phyloP scores from a whole-genome alignment of 1,284 basidiomycete genomes.

The Boletellus sp. region DNA sequence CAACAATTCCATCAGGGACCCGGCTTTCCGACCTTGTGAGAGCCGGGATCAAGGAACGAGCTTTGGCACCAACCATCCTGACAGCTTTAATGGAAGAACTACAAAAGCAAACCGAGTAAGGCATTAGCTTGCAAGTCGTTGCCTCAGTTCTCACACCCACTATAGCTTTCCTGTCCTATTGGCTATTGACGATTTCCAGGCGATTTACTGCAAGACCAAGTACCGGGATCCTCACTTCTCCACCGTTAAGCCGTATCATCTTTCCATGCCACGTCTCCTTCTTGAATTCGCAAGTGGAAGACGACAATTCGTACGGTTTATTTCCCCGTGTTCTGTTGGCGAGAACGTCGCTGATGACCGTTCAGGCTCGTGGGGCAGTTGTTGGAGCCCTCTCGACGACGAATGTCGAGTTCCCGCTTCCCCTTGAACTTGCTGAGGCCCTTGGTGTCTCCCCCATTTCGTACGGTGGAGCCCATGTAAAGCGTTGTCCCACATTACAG shows the following conservation, averaged over 20 bases:
- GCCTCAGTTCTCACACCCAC: not conserved
- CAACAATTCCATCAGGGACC: slow-evolving; percentile 47
- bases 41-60: slow-evolving; percentile 53
- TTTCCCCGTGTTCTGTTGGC: slow-evolving; percentile 4
- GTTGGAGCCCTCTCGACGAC: slow-evolving; percentile 62
- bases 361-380: slow-evolving; percentile 58
- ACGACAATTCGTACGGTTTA: slow-evolving; percentile 57
- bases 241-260: slow-evolving; percentile 72
- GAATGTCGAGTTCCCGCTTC: slow-evolving; percentile 49
- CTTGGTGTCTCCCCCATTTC: slow-evolving; percentile 41
- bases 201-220: slow-evolving; percentile 66
- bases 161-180: slow-evolving; percentile 70
- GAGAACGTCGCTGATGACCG: not conserved
- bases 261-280: slow-evolving; percentile 76
- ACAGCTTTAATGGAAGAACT: slow-evolving; percentile 65
- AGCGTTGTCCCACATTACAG: slow-evolving; percentile 42
- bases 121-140: slow-evolving; percentile 19
- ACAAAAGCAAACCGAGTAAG: slow-evolving; percentile 62
- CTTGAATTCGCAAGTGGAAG: slow-evolving; percentile 75
- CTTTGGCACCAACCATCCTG: slow-evolving; percentile 62
- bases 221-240: slow-evolving; percentile 82
- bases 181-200: slow-evolving; percentile 86
- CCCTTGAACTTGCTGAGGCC: slow-evolving; percentile 58
- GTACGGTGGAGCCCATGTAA: slow-evolving; percentile 46
- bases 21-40: slow-evolving; percentile 58